Evolutionary conservation across 345 rosid genomes (phyloP), one percentile per base, ranked within the genome.

Genomic region (Bretschneidera sinensis): DNA sequence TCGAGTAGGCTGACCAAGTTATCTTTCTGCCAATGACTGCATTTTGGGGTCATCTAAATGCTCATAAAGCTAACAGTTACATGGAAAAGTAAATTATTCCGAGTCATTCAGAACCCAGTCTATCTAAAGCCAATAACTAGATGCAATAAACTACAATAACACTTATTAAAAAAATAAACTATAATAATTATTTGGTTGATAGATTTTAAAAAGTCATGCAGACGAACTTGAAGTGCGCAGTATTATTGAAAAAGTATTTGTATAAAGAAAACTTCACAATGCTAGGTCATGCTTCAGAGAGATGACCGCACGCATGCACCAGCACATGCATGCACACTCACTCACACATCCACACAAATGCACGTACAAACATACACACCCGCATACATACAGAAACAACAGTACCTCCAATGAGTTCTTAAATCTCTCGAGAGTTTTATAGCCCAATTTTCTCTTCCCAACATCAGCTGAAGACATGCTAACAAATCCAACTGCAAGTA

Each of bases 391-490:
- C 59, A 56, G 18, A 66, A 28, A 31, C 22, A 76, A 35, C 34
- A 64, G 76, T 84, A 94, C 99, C 99, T 88, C 86, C 63, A 90
- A 74, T 23, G 79, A 73, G 55, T 68, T 70, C 78, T 85, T 71
- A 73, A 76, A 84, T 75, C 79, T 82, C 54, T 60, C 82, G 65
- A 90, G 82, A 75, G 74, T 76, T 74, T 82, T 85, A 81, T 90
- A 90, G 13, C 84, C 89, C 78, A 90, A 68, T 69, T 90, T 94
- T 73, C 96, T 88, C 69, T 88, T 78, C 70, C 76, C 86, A 56
- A 79, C 65, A 76, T 88, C 92, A 57, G 80, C 88, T 54, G 99
- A 90, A 78, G 99, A 82, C 71, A 81, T 76, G 84, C 95, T 79
- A 63, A 67, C 72, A 78, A 94, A 84, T 21, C 95, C 90, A 69